phyloP scores from a whole-genome alignment of 495 filamentous ascomycete species.

The Cercophora sp. region DNA sequence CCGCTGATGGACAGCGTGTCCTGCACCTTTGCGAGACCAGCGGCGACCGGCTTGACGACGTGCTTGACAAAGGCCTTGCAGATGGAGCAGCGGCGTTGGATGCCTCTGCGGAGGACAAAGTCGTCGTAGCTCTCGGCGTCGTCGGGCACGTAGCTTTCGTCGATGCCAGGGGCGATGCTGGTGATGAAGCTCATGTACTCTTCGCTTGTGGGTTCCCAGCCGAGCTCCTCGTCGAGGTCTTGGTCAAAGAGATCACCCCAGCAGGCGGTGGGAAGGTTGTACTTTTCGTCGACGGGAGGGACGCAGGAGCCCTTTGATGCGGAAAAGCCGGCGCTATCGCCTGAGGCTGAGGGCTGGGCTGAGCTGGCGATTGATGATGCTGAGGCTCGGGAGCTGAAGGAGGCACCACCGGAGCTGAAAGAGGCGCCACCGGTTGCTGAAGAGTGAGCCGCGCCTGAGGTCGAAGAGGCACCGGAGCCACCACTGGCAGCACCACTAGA shows the following conservation, averaged over 20 bases:
- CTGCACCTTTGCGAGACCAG: neutral
- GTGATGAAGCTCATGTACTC: constrained; percentile 1
- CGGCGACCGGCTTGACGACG: neutral
- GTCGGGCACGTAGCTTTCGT: neutral
- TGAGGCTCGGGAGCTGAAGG: neutral
- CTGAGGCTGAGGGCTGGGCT: neutral
- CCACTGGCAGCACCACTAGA: too few species aligned
- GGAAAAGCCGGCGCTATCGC: neutral
- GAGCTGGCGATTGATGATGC: neutral
- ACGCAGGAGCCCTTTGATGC: constrained; percentile 1
- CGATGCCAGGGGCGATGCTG: neutral
- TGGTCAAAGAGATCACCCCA: constrained; percentile 14
- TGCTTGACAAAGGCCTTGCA: neutral
- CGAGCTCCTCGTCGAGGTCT: constrained; percentile 14
- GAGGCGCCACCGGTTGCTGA: too few species aligned
- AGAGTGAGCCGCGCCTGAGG: too few species aligned
- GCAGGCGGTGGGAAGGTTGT: constrained; percentile 19
- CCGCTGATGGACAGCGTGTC: constrained; percentile 2
- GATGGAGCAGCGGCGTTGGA: neutral
- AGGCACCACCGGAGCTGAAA: too few species aligned
- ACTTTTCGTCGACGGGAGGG: constrained; percentile 14
- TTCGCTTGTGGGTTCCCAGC: neutral
- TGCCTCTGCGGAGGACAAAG: neutral
- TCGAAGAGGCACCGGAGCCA: neutral
- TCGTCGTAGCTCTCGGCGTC: neutral